Evolutionary conservation across 2,329 filamentous ascomycete genomes (phyloP).

Genomic region (Daldinia eschscholtzii): DNA sequence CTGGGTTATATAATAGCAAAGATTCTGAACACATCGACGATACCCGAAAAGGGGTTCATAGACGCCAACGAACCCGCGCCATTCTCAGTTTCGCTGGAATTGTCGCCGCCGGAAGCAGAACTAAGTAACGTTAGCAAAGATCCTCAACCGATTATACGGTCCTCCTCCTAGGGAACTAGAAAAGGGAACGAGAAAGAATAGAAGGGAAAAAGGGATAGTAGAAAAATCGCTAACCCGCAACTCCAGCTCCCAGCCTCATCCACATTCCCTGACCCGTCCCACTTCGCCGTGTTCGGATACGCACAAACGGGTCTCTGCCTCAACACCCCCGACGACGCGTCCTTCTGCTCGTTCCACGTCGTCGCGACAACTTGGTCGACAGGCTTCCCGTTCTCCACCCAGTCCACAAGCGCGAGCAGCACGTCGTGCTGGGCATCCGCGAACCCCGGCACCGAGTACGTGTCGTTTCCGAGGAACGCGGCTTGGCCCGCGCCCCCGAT

Average conservation of each 20-base stretch:
- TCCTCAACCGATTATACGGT: too few relatives aligned
- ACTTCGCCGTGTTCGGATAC: slow-evolving; percentile 55
- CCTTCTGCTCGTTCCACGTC: slow-evolving; percentile 49
- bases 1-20: slow-evolving; percentile 23
- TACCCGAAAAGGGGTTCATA: slow-evolving; percentile 38
- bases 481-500: slow-evolving; percentile 54
- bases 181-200: neutral
- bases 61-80: slow-evolving; percentile 23
- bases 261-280: slow-evolving; percentile 53
- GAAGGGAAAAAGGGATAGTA: neutral
- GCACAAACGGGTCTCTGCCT: slow-evolving; percentile 62
- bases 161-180: neutral
- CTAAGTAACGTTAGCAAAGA: slow-evolving; percentile 12
- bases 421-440: slow-evolving; percentile 55
- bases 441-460: slow-evolving; percentile 55
- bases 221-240: slow-evolving; percentile 50
- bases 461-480: slow-evolving; percentile 47
- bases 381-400: slow-evolving; percentile 54
- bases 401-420: slow-evolving; percentile 55
- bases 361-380: slow-evolving; percentile 55
- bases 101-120: neutral
- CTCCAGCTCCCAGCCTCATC: slow-evolving; percentile 53
- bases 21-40: slow-evolving; percentile 29
- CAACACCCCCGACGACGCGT: slow-evolving; percentile 54
- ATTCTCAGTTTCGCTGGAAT: neutral